Evolutionary conservation across 2,329 filamentous ascomycete species (phyloP), one percentile per base, ranked within the genome.

Genomic region (Xylariaceae sp.): DNA sequence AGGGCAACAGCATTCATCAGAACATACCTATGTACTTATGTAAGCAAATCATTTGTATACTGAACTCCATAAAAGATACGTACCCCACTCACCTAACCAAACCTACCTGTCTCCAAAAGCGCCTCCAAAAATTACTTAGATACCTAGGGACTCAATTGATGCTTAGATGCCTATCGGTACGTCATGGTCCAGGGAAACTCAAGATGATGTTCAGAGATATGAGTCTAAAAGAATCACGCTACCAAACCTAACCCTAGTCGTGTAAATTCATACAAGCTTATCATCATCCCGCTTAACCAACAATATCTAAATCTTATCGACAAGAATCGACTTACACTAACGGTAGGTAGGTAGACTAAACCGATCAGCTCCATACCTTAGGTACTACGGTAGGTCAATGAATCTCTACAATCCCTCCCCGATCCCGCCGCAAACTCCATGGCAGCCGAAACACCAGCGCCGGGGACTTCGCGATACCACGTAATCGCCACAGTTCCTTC

Each of bases 131-230:
- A 35, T 31, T n/a, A 19, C 19, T 26, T 9, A 34, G 19, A 34
- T 37, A 3, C 12, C 8, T 37, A 37, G 35, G 8, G 35, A 46
- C 46, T 34, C 44, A 43, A 40, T 53, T 29, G 3, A 37, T 49
- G 8, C 55, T 44, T 53, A 19, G 3, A 37, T 49, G 8, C 55
- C n/a, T 58, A 60, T 60, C 58, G 54, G 40, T 58, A 55, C 58
- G 57, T 60, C 57, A 58, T 58, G 8, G 6, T 11, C 34, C 26
- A 26, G 26, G 4, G 30, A 7, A 43, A 40, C 49, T 42, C n/a
- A 26, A 40, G 7, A 2, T 39, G 43, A n/a, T n/a, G 12, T 37
- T 29, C 19, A 11, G 1, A 27, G 31, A 2, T 30, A 48, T 45
- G 27, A 35, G 4, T 5, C 32, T 34, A 6, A 34, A 6, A 5